Base-by-base conservation (phyloP, 176 grass and related monocot species). In the Areca catechu region DNA sequence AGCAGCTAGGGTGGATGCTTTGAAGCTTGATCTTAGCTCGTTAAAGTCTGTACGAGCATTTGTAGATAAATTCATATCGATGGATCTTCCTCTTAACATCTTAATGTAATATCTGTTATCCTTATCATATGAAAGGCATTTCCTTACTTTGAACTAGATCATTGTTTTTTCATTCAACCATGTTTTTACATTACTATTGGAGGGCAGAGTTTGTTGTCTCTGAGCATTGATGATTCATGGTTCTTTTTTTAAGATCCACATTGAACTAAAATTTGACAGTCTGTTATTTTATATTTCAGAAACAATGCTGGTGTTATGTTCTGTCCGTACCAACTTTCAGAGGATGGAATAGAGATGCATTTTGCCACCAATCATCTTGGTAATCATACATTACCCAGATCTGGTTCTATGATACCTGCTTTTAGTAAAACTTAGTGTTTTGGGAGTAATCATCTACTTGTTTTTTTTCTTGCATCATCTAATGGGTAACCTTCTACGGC, bases 221-320 rank as follows among this genome's bases (percentile, higher is more conserved):
- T 43, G 34, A 43, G 10, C 34, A 43, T 43, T 12, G 9, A 43
- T 43, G 34, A 43, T 43, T 43, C 34, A 43, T 9, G 34, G 10
- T 14, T 14, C 34, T 43, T 43, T 43, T 37, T 43, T 43, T 43
- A 43, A 43, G 34, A 43, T 43, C 34, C 14, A 10, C 34, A 43
- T 43, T 43, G 34, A 43, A 43, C 34, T 43, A 14, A 43, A 43
- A 12, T 43, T 43, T 43, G 34, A 43, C 34, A 43, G 7, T 10
- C 34, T 43, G 1, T 43, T 43, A 43, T 43, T 43, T 10, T 14
- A 12, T 43, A 43, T 43, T 82, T 50, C 74, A 96, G 92, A 82
- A 96, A 96, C 58, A 96, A 96, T 63, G 86, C 92, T 57, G 92
- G 92, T 49, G 80, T 96, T 15, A 96, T 96, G 92, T 88, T 90